Percentiles rank a stretch among this genome's conserved stretches.
phyloP scores from a whole-genome alignment of 441 rosid species.

The Arabidopsis lyrata region DNA sequence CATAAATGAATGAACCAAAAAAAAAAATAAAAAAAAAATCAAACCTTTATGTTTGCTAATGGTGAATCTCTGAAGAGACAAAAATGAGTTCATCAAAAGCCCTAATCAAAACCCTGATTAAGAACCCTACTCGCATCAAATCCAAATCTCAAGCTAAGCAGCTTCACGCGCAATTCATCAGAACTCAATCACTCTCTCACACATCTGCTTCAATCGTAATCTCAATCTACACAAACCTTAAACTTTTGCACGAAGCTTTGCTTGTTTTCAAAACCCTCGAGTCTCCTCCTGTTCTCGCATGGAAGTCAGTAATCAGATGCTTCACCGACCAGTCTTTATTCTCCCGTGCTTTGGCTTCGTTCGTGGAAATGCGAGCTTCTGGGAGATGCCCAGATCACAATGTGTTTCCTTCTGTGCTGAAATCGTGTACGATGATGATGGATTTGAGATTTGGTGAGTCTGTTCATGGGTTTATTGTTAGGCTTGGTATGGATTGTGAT shows the following conservation, averaged over 20 bases:
- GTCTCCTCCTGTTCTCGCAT: constrained; percentile 65
- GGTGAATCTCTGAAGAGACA: not conserved
- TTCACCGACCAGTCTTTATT: constrained; percentile 57
- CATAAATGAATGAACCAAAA: no score
- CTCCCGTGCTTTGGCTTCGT: constrained; percentile 53
- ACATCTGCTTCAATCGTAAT: constrained; percentile 53
- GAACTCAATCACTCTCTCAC: constrained; percentile 51
- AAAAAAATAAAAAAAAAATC: no score
- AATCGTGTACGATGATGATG: constrained; percentile 62
- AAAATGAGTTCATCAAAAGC: constrained; percentile 50
- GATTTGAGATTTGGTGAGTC: constrained; percentile 75
- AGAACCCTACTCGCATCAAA: constrained; percentile 47
- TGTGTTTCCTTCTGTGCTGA: constrained; percentile 76
- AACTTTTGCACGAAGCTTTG: constrained; percentile 56
- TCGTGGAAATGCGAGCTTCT: constrained; percentile 61
- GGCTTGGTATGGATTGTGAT: constrained; percentile 68
- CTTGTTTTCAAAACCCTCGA: constrained; percentile 58
- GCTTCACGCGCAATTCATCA: constrained; percentile 74
- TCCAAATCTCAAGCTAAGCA: constrained; percentile 64
- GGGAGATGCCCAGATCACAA: constrained; percentile 67
- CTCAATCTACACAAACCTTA: constrained; percentile 67
- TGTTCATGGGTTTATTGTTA: constrained; percentile 72
- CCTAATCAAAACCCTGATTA: constrained; percentile 50
- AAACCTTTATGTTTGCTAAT: not conserved
- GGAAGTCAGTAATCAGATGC: constrained; percentile 78